These are phyloP conservation scores for Pinus taeda DNA, from an alignment of 75 land plant species.

Conservation along the genomic window DNA sequence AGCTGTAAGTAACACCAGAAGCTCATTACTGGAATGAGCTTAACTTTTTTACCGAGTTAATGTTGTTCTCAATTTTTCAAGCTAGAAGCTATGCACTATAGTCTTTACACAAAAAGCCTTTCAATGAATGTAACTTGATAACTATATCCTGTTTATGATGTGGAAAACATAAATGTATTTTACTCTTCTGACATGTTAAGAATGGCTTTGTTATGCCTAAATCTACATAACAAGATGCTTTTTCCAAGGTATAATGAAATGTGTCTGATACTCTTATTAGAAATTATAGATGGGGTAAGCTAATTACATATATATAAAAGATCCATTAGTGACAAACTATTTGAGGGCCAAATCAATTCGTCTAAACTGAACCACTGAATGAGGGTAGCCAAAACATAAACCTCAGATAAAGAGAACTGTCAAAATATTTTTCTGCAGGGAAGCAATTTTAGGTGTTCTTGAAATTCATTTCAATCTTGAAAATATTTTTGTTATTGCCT, in stretches of 20 bases:
- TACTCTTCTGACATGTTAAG: too few relatives aligned
- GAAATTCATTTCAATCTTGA: background rate
- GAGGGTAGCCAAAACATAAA: too few relatives aligned
- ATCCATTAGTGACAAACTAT: too few relatives aligned
- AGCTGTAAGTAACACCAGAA: constrained; percentile 60
- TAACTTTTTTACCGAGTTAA: background rate
- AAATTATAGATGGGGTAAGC: too few relatives aligned
- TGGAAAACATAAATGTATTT: background rate
- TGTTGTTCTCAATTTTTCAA: background rate
- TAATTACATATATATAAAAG: too few relatives aligned
- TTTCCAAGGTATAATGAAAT: background rate
- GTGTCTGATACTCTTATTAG: background rate
- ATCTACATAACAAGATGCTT: background rate
- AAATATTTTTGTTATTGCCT: background rate
- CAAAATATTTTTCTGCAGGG: background rate
- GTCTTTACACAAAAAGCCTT: background rate
- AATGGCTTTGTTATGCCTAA: background rate
- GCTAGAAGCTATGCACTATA: background rate
- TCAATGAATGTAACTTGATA: too few relatives aligned
- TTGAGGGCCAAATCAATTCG: too few relatives aligned
- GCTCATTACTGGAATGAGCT: constrained; percentile 1
- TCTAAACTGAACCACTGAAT: too few relatives aligned
- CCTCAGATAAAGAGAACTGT: too few relatives aligned
- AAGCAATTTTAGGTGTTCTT: background rate
- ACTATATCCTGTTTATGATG: background rate